Percentiles rank a stretch among this genome's conserved stretches.
Evolutionary conservation across 495 filamentous ascomycete species (phyloP).

Genomic region (Bombardia bombarda): DNA sequence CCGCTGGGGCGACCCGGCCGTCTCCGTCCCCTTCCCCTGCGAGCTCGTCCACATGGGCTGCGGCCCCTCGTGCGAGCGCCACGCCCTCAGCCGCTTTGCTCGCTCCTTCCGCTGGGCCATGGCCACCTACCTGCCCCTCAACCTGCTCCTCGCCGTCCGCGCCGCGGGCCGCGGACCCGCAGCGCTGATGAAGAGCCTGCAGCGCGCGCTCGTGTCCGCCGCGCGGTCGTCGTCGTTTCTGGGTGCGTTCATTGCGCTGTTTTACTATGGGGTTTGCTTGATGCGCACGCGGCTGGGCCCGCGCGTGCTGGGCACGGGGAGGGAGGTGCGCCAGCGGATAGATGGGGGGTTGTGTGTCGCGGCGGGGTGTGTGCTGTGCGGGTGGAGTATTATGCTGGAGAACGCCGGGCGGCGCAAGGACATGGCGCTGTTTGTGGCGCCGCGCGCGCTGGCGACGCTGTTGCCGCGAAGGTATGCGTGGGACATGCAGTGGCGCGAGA

Average conservation of each 20-base stretch:
- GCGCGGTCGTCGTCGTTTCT: conserved; percentile 75
- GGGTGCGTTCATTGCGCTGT: conserved; percentile 69
- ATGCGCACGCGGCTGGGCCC: conserved; percentile 76
- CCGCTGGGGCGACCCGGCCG: conserved; percentile 68
- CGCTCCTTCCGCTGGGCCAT: conserved; percentile 68
- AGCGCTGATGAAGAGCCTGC: conserved; percentile 26
- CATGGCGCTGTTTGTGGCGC: conserved; percentile 77
- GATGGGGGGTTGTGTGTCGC: conserved; percentile 64
- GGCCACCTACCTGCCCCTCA: conserved; percentile 74
- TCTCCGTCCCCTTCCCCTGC: conserved; percentile 72
- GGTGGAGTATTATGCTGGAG: conserved; percentile 79
- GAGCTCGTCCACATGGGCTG: conserved; percentile 81
- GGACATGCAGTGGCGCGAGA: conserved; percentile 70
- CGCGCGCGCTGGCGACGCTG: conserved; percentile 68
- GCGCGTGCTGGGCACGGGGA: conserved; percentile 46
- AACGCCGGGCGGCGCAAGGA: conserved; percentile 62
- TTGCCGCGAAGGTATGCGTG: conserved; percentile 64
- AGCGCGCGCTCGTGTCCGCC: conserved; percentile 50
- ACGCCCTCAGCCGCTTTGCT: conserved; percentile 63
- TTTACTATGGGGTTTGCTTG: conserved; percentile 86
- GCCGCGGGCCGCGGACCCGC: conserved; percentile 34
- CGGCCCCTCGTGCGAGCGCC: conserved; percentile 69
- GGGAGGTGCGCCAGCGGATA: conserved; percentile 31
- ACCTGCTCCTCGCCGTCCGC: conserved; percentile 56
- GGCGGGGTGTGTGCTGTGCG: conserved; percentile 69